phyloP scores from a whole-genome alignment of 495 filamentous ascomycete species.

The Niebla homalea region DNA sequence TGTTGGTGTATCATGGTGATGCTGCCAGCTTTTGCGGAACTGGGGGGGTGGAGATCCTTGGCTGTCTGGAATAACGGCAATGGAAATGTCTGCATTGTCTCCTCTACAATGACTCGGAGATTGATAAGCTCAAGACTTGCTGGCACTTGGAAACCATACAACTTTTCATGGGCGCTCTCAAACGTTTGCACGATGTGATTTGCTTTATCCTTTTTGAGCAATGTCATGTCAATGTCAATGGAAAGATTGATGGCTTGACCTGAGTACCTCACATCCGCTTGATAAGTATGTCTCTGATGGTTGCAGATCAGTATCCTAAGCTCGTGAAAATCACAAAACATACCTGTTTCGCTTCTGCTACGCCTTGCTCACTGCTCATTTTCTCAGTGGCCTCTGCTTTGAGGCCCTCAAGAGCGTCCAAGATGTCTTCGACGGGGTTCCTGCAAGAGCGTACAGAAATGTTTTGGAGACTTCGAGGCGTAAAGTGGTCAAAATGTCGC shows the following conservation, averaged over 20 bases:
- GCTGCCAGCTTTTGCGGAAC: slow-evolving; percentile 5
- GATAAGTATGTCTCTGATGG: slow-evolving; percentile 22
- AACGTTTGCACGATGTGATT: slow-evolving; percentile 26
- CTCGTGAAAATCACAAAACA: background rate
- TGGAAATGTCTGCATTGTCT: slow-evolving; percentile 27
- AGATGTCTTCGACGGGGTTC: slow-evolving; percentile 20
- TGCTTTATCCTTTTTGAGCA: slow-evolving; percentile 21
- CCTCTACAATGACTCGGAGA: slow-evolving; percentile 30
- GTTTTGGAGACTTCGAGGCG: slow-evolving; percentile 31
- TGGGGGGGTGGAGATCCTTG: slow-evolving; percentile 17
- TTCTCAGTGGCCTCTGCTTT: slow-evolving; percentile 1
- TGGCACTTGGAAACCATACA: slow-evolving; percentile 33
- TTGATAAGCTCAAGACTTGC: slow-evolving; percentile 34
- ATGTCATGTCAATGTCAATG: slow-evolving; percentile 15
- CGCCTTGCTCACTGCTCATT: slow-evolving; percentile 13
- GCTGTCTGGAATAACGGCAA: slow-evolving; percentile 25
- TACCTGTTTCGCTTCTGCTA: slow-evolving; percentile 9
- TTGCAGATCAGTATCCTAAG: no score
- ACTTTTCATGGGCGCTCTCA: slow-evolving; percentile 30
- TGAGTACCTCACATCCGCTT: slow-evolving; percentile 35
- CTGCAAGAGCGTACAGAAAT: slow-evolving; percentile 27
- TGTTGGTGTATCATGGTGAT: slow-evolving; percentile 30
- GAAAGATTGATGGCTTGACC: slow-evolving; percentile 36
- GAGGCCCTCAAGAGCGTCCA: slow-evolving; percentile 14
- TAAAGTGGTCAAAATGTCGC: slow-evolving; percentile 35